Evolutionary conservation across 768 basidiomycete genomes (phyloP).

Genomic region (Wakefieldia striispora): DNA sequence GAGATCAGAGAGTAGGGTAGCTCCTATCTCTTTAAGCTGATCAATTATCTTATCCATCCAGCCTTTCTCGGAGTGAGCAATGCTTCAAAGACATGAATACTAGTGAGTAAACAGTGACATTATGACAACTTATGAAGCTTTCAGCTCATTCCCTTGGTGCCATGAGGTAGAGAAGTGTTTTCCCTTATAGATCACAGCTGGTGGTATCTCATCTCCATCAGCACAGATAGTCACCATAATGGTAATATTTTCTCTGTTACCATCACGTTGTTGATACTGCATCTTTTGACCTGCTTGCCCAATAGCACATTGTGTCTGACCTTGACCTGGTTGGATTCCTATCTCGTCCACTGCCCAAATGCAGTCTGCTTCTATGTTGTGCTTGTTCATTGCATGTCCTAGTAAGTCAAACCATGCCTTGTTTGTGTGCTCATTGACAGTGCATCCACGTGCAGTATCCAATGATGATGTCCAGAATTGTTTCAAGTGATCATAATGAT

Average conservation of each 20-base stretch:
- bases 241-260: slow-evolving; percentile 23
- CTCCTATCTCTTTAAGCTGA: too few species aligned
- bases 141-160: slow-evolving; percentile 17
- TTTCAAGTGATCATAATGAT: slow-evolving; percentile 20
- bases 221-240: slow-evolving; percentile 40
- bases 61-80: too few species aligned
- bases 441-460: slow-evolving; percentile 17
- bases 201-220: slow-evolving; percentile 37
- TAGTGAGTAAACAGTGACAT: too few species aligned
- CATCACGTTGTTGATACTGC: slow-evolving; percentile 19
- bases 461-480: background rate
- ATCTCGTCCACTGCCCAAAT: slow-evolving; percentile 19
- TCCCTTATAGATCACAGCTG: slow-evolving; percentile 34
- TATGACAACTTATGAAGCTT: slow-evolving; percentile 13
- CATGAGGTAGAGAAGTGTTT: slow-evolving; percentile 21
- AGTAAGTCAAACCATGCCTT: slow-evolving; percentile 36
- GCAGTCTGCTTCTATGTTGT: slow-evolving; percentile 4
- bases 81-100: too few species aligned
- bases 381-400: slow-evolving; percentile 11
- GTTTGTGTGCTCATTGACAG: slow-evolving; percentile 38
- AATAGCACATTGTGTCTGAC: slow-evolving; percentile 3
- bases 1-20: too few species aligned
- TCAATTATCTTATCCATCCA: too few species aligned
- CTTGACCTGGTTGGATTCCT: slow-evolving; percentile 8
- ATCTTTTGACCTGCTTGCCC: background rate